These are phyloP conservation scores for Ambrosiella beaveri DNA, from an alignment of 2,329 filamentous ascomycete species.

Conservation along the genomic window DNA sequence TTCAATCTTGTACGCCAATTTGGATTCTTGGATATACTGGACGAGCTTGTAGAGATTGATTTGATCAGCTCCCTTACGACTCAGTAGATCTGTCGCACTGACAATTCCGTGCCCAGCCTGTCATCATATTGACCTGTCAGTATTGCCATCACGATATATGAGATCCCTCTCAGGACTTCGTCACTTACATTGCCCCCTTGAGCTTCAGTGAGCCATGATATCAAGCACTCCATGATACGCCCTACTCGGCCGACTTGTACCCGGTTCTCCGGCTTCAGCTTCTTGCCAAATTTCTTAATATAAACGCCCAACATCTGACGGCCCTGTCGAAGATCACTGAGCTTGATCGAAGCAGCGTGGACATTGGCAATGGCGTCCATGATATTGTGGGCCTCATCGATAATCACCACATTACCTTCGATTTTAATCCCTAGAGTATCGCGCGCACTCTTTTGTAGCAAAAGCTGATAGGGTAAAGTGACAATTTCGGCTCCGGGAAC, in stretches of 20 bases:
- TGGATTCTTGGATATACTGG: constrained; percentile 77
- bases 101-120: constrained; percentile 47
- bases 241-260: constrained; percentile 81
- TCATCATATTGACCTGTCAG: neutral
- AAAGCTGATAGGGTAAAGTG: constrained; percentile 77
- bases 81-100: constrained; percentile 53
- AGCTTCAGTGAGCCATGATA: constrained; percentile 45
- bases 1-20: constrained; percentile 86
- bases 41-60: constrained; percentile 86
- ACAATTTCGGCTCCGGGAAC: constrained; percentile 78
- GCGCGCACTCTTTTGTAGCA: constrained; percentile 71
- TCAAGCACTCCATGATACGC: constrained; percentile 64
- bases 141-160: neutral
- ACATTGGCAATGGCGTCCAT: constrained; percentile 88
- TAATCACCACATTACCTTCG: constrained; percentile 78
- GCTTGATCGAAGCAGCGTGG: constrained; percentile 59
- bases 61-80: constrained; percentile 77
- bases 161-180: neutral
- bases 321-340: constrained; percentile 55
- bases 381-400: constrained; percentile 94
- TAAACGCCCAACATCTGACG: constrained; percentile 65
- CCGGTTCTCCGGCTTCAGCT: constrained; percentile 75
- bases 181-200: constrained; percentile 28
- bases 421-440: constrained; percentile 77
- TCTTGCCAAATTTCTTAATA: constrained; percentile 72